Conservation (phyloP, 2,329 filamentous ascomycete genomes). For the Neofusicoccum sp. region DNA sequence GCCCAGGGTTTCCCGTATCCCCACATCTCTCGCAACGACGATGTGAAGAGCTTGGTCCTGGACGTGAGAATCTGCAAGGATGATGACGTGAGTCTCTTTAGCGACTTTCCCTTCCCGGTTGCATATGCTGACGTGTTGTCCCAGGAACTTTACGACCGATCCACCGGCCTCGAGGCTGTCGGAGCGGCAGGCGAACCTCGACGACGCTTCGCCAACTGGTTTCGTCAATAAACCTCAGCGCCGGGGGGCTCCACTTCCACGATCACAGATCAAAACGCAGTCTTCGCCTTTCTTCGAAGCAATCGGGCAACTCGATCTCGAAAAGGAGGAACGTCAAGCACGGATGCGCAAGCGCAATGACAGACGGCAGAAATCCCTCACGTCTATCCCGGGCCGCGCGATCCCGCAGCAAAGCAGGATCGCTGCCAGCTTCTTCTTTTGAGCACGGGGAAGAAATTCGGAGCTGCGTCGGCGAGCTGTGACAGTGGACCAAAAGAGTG, state of each 20-base stretch:
- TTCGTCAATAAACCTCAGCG: constrained; percentile 20
- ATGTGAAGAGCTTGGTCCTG: constrained; percentile 73
- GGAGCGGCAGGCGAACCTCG: constrained; percentile 20
- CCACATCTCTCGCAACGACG: constrained; percentile 69
- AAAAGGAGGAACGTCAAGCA: constrained; percentile 8
- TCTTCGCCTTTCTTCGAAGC: constrained; percentile 16
- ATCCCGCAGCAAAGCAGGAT: constrained; percentile 7
- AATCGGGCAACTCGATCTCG: constrained; percentile 10
- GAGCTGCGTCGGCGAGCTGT: not conserved
- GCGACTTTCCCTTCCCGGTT: not conserved
- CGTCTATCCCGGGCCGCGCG: constrained; percentile 1
- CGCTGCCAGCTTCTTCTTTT: constrained; percentile 6
- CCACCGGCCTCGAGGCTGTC: constrained; percentile 52
- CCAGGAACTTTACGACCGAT: constrained; percentile 63
- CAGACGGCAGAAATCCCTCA: constrained; percentile 1
- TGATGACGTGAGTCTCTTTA: constrained; percentile 71
- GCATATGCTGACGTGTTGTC: constrained; percentile 23
- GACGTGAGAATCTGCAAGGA: constrained; percentile 81
- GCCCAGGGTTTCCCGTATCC: constrained; percentile 85
- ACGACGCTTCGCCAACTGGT: constrained; percentile 20
- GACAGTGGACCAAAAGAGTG: constrained; percentile 17
- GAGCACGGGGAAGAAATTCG: not conserved
- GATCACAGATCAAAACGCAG: constrained; percentile 15
- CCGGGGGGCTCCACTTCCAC: constrained; percentile 19
- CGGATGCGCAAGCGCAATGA: constrained; percentile 13